phyloP scores from a whole-genome alignment of 2,329 filamentous ascomycete genomes.

The Paracamarosporium sp. region DNA sequence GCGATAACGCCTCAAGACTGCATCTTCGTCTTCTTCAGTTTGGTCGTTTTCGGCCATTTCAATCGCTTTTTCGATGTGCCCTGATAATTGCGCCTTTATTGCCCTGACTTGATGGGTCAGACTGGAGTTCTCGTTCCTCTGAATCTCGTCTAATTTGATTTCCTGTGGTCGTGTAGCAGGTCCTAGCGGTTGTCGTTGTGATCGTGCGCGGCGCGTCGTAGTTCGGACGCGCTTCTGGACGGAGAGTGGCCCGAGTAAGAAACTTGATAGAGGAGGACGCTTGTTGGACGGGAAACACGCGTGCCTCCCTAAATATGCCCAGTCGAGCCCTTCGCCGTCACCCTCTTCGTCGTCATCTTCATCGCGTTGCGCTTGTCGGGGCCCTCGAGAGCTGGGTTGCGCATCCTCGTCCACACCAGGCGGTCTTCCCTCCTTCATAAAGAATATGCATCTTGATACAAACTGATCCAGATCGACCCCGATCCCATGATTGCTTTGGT shows the following conservation, averaged over 20 bases:
- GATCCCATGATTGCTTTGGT: constrained; percentile 71
- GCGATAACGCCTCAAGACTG: constrained; percentile 69
- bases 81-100: constrained; percentile 69
- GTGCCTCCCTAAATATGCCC: constrained; percentile 80
- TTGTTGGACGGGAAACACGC: constrained; percentile 76
- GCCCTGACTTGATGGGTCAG: constrained; percentile 79
- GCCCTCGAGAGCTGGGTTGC: constrained; percentile 60
- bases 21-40: constrained; percentile 45
- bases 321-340: constrained; percentile 77
- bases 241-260: constrained; percentile 86
- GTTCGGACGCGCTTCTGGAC: constrained; percentile 84
- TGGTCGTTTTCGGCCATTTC: constrained; percentile 53
- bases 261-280: constrained; percentile 79
- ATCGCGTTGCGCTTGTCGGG: constrained; percentile 50
- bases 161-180: constrained; percentile 79
- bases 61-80: constrained; percentile 44
- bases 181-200: constrained; percentile 71
- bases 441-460: constrained; percentile 85
- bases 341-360: constrained; percentile 70
- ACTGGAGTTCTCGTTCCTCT: constrained; percentile 78
- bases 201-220: constrained; percentile 70
- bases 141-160: constrained; percentile 74
- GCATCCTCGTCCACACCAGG: constrained; percentile 55
- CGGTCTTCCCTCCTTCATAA: constrained; percentile 73
- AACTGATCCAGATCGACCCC: constrained; percentile 92